Conservation (phyloP, 495 filamentous ascomycete species). For the Penicillium pulvis region DNA sequence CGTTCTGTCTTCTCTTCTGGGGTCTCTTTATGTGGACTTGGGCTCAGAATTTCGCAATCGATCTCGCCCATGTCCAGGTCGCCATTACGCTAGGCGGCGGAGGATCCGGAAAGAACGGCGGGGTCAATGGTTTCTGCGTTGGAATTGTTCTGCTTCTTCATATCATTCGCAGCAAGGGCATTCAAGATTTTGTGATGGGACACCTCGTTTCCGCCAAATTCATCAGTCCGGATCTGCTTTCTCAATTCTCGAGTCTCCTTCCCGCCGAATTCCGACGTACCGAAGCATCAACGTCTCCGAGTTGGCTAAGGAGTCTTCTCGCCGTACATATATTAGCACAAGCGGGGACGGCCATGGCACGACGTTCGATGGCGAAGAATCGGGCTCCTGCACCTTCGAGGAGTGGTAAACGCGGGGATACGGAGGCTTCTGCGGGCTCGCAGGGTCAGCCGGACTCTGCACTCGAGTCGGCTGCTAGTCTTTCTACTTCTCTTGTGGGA, state of each 20-base stretch:
- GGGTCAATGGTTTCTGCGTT: conserved; percentile 73
- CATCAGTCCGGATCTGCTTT: conserved; percentile 46
- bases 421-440: conserved; percentile 57
- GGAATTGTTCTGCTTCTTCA: conserved; percentile 72
- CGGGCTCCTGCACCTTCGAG: conserved; percentile 45
- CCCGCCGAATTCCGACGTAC: conserved; percentile 46
- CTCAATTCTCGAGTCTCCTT: conserved; percentile 46
- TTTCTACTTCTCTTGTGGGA: conserved; percentile 47
- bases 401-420: conserved; percentile 54
- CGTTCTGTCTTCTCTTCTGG: conserved; percentile 80
- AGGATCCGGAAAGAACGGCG: conserved; percentile 71
- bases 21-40: conserved; percentile 83
- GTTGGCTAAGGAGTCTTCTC: conserved; percentile 63
- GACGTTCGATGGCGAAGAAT: conserved; percentile 55
- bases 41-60: conserved; percentile 84
- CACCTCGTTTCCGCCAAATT: conserved; percentile 50
- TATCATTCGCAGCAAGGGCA: conserved; percentile 63
- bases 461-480: conserved; percentile 47
- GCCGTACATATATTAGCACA: conserved; percentile 91
- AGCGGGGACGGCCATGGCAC: conserved; percentile 58
- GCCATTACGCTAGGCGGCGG: conserved; percentile 91
- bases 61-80: conserved; percentile 95
- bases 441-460: conserved; percentile 48
- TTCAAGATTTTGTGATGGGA: conserved; percentile 51
- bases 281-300: conserved; percentile 50